Conservation (phyloP, 352 stramenopile species). For the Phytophthora pluvialis region DNA sequence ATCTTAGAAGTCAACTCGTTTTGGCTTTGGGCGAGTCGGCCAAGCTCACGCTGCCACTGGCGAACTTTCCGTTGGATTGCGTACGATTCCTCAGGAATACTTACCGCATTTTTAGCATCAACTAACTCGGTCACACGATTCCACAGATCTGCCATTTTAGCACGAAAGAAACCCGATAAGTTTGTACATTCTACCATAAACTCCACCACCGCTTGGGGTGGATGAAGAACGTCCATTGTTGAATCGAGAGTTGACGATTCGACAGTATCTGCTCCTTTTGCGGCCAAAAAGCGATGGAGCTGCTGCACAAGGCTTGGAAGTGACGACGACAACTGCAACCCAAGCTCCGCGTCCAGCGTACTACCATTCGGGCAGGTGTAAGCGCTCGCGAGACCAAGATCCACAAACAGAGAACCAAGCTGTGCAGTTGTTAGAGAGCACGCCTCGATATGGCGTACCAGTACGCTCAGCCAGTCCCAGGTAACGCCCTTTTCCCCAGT, state of each 20-base stretch:
- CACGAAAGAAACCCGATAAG: constrained; percentile 15
- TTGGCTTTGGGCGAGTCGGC: constrained; percentile 4
- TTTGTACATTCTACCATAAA: constrained; percentile 23
- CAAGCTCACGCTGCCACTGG: constrained; percentile 18
- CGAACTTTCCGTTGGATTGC: neutral
- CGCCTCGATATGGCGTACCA: constrained; percentile 9
- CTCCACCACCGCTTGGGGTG: constrained; percentile 11
- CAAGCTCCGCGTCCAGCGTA: neutral
- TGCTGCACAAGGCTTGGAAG: constrained; percentile 12
- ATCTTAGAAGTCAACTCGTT: constrained; percentile 9
- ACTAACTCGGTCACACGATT: neutral
- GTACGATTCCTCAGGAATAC: neutral
- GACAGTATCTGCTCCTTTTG: neutral
- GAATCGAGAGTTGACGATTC: neutral
- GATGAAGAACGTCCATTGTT: constrained; percentile 6
- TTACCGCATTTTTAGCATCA: neutral
- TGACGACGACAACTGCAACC: constrained; percentile 1
- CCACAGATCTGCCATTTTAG: constrained; percentile 20
- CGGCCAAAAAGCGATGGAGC: constrained; percentile 11
- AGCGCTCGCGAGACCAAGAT: constrained; percentile 13
- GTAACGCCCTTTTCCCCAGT: neutral
- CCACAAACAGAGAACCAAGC: constrained; percentile 13
- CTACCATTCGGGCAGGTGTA: neutral
- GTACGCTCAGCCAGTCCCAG: constrained; percentile 1
- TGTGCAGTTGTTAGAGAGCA: constrained; percentile 6